Percentiles rank a stretch among this genome's conserved stretches.
These are phyloP conservation scores for Myotisia sp. DNA, from an alignment of 2,329 filamentous ascomycete genomes.

Conservation along the genomic window DNA sequence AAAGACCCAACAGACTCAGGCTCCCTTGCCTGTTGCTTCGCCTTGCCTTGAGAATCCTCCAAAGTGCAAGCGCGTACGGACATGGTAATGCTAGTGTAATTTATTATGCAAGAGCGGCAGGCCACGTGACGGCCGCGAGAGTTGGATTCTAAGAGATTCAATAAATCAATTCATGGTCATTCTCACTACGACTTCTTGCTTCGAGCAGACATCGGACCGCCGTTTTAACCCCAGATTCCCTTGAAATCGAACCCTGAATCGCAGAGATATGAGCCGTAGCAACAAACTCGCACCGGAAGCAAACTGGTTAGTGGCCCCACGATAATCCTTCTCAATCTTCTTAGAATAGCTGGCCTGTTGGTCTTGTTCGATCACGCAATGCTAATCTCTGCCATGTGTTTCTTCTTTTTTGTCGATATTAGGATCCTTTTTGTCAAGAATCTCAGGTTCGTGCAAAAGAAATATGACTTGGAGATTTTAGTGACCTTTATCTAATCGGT, in stretches of 20 bases:
- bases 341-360: not conserved
- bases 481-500: not conserved
- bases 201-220: too few species aligned
- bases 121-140: too few species aligned
- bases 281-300: constrained; percentile 98
- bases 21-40: too few species aligned
- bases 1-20: too few species aligned
- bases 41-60: too few species aligned
- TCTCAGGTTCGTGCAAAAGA: constrained; percentile 55
- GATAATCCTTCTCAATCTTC: constrained; percentile 12
- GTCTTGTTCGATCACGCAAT: not conserved
- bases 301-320: constrained; percentile 60
- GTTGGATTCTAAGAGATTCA: too few species aligned
- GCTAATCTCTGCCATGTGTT: not conserved
- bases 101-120: too few species aligned
- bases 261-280: constrained; percentile 80
- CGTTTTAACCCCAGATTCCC: too few species aligned
- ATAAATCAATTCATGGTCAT: too few species aligned
- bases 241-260: constrained; percentile 3
- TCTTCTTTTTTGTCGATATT: constrained; percentile 4
- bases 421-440: constrained; percentile 99
- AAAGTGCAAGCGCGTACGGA: too few species aligned
- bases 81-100: too few species aligned
- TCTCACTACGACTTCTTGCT: too few species aligned
- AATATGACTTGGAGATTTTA: not conserved